These are phyloP conservation scores for Rhodotorula babjevae DNA, from an alignment of 768 basidiomycete species.

Conservation along the genomic window DNA sequence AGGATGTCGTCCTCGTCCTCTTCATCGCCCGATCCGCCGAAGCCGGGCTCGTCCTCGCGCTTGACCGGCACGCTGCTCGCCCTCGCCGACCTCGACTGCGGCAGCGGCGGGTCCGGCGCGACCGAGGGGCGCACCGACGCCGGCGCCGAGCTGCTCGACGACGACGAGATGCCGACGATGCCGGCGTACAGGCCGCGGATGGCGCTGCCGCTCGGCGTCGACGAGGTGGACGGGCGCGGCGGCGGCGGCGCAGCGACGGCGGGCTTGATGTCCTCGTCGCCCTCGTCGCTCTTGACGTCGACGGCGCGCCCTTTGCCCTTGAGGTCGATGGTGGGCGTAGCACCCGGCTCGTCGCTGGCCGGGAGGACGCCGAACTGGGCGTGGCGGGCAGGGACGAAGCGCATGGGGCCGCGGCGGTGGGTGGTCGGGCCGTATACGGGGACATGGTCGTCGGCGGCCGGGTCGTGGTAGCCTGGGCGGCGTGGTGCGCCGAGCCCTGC, in stretches of 20 bases:
- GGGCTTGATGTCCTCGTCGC: neutral
- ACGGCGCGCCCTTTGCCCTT: constrained; percentile 13
- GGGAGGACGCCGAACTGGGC: constrained; percentile 1
- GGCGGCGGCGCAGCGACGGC: neutral
- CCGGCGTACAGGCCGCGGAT: neutral
- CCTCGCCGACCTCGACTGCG: neutral
- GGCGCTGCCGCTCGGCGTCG: neutral
- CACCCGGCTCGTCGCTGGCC: neutral
- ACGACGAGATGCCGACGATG: neutral
- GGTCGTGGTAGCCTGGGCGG: neutral
- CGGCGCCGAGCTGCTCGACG: neutral
- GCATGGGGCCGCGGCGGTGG: constrained; percentile 5
- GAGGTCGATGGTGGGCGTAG: no score
- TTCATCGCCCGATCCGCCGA: fast-evolving
- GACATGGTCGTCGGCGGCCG: constrained; percentile 16
- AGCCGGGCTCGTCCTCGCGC: neutral
- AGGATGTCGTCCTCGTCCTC: constrained; percentile 6
- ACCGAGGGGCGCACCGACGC: neutral
- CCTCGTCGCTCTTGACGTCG: neutral
- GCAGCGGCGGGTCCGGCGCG: neutral
- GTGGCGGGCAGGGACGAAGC: constrained; percentile 10
- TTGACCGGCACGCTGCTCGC: neutral
- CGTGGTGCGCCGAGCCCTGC: neutral
- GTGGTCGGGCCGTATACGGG: constrained; percentile 28
- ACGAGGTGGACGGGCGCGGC: neutral